Conservation (phyloP, 441 rosid species). For the Macaranga tanarius region DNA sequence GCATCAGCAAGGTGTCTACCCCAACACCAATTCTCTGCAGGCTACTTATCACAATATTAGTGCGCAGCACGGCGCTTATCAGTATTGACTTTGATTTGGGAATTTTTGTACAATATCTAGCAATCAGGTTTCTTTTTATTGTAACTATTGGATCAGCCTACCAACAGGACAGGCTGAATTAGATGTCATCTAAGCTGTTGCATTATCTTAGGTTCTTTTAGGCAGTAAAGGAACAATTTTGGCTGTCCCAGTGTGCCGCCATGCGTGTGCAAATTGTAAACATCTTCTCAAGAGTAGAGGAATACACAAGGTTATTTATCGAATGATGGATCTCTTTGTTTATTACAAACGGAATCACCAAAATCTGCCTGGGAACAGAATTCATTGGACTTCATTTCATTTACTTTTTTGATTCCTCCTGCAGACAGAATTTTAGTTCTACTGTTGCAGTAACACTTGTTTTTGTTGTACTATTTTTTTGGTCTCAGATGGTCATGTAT, state of each 20-base stretch:
- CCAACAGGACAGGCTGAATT: slow-evolving; percentile 11
- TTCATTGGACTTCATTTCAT: neutral
- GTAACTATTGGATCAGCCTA: slow-evolving; percentile 2
- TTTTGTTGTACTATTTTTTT: too few relatives aligned
- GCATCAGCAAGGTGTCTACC: slow-evolving; percentile 33
- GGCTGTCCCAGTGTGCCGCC: neutral
- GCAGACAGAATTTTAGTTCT: too few relatives aligned
- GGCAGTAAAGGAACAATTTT: neutral
- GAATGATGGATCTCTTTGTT: neutral
- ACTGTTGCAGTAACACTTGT: too few relatives aligned
- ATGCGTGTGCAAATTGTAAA: slow-evolving; percentile 22
- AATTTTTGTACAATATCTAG: slow-evolving; percentile 33
- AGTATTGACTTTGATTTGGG: slow-evolving; percentile 32
- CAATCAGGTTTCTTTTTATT: neutral
- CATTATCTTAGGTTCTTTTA: neutral
- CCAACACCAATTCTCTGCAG: slow-evolving; percentile 15
- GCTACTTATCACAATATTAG: slow-evolving; percentile 28
- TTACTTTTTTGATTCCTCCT: neutral
- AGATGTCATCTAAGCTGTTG: slow-evolving; percentile 14
- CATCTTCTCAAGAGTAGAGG: slow-evolving; percentile 1
- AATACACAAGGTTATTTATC: neutral
- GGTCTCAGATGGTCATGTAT: too few relatives aligned
- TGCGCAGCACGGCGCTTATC: slow-evolving; percentile 38
- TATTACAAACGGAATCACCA: neutral
- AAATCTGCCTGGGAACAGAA: slow-evolving; percentile 1